phyloP scores from a whole-genome alignment of 768 basidiomycete species.

The Leccinum boreale region DNA sequence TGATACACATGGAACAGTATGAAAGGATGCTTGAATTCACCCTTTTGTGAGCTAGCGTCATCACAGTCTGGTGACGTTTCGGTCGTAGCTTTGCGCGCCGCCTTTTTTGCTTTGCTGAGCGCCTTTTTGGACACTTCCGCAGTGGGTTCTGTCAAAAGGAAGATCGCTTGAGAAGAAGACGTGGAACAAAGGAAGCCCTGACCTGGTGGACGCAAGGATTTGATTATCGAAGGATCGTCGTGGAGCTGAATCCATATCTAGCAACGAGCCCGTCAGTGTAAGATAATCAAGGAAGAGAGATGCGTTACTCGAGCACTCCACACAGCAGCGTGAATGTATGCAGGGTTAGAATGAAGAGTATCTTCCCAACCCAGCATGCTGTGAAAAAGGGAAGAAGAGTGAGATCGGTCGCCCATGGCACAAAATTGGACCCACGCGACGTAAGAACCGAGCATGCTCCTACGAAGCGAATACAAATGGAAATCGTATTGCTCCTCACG shows the following conservation, averaged over 20 bases:
- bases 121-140: conserved; percentile 63
- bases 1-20: conserved; percentile 5
- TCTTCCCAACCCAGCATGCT: conserved; percentile 87
- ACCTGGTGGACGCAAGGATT: conserved; percentile 37
- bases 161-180: conserved; percentile 20
- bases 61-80: conserved; percentile 43
- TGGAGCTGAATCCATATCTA: conserved; percentile 74
- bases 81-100: conserved; percentile 54
- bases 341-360: conserved; percentile 68
- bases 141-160: conserved; percentile 10
- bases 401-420: conserved; percentile 3
- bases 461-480: conserved; percentile 90
- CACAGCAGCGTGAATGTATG: conserved; percentile 70
- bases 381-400: not conserved
- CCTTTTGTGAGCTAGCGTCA: conserved; percentile 51
- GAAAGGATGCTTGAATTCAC: conserved; percentile 36
- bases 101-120: conserved; percentile 84
- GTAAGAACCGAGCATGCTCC: conserved; percentile 84
- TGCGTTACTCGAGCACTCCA: conserved; percentile 61
- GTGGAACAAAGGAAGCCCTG: conserved; percentile 23
- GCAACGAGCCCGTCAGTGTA: conserved; percentile 9
- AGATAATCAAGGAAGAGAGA: conserved; percentile 5
- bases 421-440: conserved; percentile 56
- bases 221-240: conserved; percentile 66
- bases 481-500: conserved; percentile 99